phyloP scores from a whole-genome alignment of 148 eudicot genomes.

The Vaccinium vitisidaea region DNA sequence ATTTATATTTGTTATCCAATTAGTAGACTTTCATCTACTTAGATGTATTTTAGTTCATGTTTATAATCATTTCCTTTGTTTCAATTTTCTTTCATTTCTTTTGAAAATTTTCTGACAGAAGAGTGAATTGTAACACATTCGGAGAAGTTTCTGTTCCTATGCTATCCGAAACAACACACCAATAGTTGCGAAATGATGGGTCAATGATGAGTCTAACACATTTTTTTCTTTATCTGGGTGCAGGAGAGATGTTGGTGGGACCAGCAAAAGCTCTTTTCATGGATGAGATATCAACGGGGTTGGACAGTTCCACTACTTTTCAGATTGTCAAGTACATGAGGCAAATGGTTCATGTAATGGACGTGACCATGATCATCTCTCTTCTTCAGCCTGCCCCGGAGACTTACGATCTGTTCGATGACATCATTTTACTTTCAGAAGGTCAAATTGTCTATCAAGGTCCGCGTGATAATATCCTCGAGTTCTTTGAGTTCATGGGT shows the following conservation, averaged over 20 bases:
- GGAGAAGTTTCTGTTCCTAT: neutral
- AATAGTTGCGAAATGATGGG: neutral
- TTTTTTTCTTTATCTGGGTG: neutral
- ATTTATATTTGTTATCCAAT: neutral
- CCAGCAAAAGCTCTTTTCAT: slow-evolving; percentile 47
- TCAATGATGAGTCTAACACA: neutral
- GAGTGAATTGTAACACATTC: neutral
- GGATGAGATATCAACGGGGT: slow-evolving; percentile 52
- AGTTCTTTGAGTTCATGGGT: slow-evolving; percentile 44
- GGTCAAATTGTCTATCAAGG: slow-evolving; percentile 48
- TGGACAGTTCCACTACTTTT: slow-evolving; percentile 46
- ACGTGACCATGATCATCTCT: slow-evolving; percentile 43
- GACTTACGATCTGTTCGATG: slow-evolving; percentile 44
- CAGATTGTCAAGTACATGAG: slow-evolving; percentile 40
- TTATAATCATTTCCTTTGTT: neutral
- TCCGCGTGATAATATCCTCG: slow-evolving; percentile 35
- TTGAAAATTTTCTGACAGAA: neutral
- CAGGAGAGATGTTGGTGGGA: slow-evolving; percentile 52
- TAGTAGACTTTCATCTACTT: neutral
- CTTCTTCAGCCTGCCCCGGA: slow-evolving; percentile 53
- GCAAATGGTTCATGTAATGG: slow-evolving; percentile 51
- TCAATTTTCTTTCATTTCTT: neutral
- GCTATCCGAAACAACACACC: slow-evolving; percentile 1
- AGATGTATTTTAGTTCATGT: neutral
- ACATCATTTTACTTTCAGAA: slow-evolving; percentile 44